A percentile compares a stretch with the other conserved stretches of the same genome.
These are phyloP conservation scores for Metarhizium anisopliae DNA, from an alignment of 2,329 filamentous ascomycete genomes.

Conservation along the genomic window DNA sequence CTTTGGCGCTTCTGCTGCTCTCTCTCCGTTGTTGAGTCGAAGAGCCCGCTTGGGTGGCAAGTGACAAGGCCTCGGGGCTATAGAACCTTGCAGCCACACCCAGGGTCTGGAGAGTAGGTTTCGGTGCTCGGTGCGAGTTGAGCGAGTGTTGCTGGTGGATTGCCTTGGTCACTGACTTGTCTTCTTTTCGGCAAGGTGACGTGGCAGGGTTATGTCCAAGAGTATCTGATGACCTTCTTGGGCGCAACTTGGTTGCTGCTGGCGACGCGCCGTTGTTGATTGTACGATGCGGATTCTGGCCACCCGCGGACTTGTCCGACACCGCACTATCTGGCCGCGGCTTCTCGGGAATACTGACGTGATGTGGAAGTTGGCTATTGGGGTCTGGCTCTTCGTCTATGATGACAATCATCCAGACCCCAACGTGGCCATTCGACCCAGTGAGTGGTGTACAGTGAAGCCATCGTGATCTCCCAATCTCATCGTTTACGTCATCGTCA, in stretches of 20 bases:
- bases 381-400: conserved; percentile 48
- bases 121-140: conserved; percentile 2
- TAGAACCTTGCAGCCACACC: conserved; percentile 9
- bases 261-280: not conserved
- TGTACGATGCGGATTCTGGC: not conserved
- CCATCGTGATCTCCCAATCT: conserved; percentile 56
- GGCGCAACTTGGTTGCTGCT: conserved; percentile 1
- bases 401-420: conserved; percentile 71
- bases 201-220: conserved; percentile 6
- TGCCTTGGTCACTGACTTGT: conserved; percentile 6
- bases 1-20: not conserved
- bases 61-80: conserved; percentile 6
- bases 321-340: not conserved
- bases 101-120: not conserved
- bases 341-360: not conserved
- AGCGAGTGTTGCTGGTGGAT: conserved; percentile 9
- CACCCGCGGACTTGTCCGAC: not conserved
- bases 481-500: conserved; percentile 6
- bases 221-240: conserved; percentile 11
- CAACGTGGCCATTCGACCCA: conserved; percentile 55
- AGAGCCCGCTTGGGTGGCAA: conserved; percentile 2
- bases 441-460: conserved; percentile 68
- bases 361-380: not conserved
- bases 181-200: not conserved
- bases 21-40: not conserved